Conservation (phyloP, 805 yeast genomes). For the Barnettozyma salicaria region DNA sequence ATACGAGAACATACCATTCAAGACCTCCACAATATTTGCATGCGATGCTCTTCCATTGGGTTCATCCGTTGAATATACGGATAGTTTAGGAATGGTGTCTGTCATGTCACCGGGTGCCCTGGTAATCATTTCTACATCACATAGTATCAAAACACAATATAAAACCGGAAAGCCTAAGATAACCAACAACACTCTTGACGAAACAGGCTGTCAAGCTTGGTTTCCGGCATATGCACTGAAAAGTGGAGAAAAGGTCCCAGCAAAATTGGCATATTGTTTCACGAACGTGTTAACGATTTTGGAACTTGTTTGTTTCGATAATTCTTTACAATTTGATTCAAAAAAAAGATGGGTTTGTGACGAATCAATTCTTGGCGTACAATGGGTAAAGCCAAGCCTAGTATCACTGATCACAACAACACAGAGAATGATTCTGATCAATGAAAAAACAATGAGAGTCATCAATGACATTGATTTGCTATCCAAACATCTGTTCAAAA, state of each 20-base stretch:
- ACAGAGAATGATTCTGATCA: conserved; percentile 39
- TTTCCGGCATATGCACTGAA: conserved; percentile 43
- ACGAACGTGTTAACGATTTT: conserved; percentile 51
- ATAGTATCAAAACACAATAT: conserved; percentile 44
- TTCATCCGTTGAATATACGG: conserved; percentile 45
- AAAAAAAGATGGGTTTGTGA: conserved; percentile 37
- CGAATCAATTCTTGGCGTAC: conserved; percentile 47
- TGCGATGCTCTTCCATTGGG: conserved; percentile 58
- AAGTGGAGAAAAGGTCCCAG: conserved; percentile 26
- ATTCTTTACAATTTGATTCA: conserved; percentile 33
- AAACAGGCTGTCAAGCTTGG: conserved; percentile 53
- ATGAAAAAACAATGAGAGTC: conserved; percentile 34
- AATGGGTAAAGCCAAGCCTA: conserved; percentile 47
- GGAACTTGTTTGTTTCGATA: conserved; percentile 37
- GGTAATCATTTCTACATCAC: conserved; percentile 50
- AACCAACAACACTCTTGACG: conserved; percentile 25
- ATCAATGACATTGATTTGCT: conserved; percentile 18
- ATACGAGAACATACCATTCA: conserved; percentile 23
- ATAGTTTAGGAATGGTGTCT: conserved; percentile 53
- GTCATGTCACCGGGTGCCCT: conserved; percentile 47
- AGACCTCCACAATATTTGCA: conserved; percentile 31
- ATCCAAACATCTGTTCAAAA: conserved; percentile 31
- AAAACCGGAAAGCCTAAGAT: conserved; percentile 44
- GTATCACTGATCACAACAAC: conserved; percentile 39
- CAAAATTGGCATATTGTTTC: conserved; percentile 66